Percentiles rank a stretch among this genome's conserved stretches.
phyloP scores from a whole-genome alignment of 1,284 basidiomycete genomes.

The Sporisorium graminicola region DNA sequence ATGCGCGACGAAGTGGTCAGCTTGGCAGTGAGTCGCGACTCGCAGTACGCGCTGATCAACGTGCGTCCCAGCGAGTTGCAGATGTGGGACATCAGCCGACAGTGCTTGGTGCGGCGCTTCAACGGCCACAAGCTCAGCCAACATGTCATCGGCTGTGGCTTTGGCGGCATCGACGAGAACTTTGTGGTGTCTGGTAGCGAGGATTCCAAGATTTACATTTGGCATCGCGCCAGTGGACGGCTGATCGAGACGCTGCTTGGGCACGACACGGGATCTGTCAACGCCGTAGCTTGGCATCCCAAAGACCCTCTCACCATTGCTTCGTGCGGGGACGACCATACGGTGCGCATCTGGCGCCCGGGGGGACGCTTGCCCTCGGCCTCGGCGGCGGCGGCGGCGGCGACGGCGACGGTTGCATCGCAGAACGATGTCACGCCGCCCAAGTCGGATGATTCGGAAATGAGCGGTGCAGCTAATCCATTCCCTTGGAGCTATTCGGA shows the following conservation, averaged over 20 bases:
- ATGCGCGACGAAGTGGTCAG: conserved; percentile 79
- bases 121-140: conserved; percentile 52
- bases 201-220: conserved; percentile 84
- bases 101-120: conserved; percentile 74
- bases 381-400: neutral
- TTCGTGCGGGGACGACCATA: conserved; percentile 68
- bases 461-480: conserved; percentile 44
- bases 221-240: conserved; percentile 87
- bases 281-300: conserved; percentile 96
- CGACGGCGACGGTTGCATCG: neutral
- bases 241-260: conserved; percentile 86
- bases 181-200: conserved; percentile 95
- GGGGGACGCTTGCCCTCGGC: conserved; percentile 19
- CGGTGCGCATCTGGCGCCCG: conserved; percentile 62
- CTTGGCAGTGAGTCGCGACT: conserved; percentile 80
- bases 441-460: conserved; percentile 47
- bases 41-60: conserved; percentile 86
- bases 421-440: conserved; percentile 16
- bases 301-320: conserved; percentile 86
- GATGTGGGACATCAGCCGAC: conserved; percentile 81
- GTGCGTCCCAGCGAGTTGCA: conserved; percentile 80
- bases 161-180: conserved; percentile 89
- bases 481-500: conserved; percentile 49
- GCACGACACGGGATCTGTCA: conserved; percentile 88
- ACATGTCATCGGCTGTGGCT: conserved; percentile 90